phyloP scores from a whole-genome alignment of 148 eudicot species.

The Cornus florida region DNA sequence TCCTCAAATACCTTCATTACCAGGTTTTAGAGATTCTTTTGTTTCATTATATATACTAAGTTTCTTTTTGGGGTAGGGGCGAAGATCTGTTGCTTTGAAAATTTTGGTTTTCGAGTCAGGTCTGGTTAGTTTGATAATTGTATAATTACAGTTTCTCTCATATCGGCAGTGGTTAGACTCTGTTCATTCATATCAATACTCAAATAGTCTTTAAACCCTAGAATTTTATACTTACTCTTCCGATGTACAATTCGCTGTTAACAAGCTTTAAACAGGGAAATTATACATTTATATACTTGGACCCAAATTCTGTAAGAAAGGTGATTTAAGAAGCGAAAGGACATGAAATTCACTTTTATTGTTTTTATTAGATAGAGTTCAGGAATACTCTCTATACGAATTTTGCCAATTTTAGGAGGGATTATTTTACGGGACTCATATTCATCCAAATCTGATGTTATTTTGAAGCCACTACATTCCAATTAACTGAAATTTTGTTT shows the following conservation, averaged over 20 bases:
- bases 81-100: not conserved
- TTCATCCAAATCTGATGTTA: too few species aligned
- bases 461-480: too few species aligned
- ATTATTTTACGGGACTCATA: too few species aligned
- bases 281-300: too few species aligned
- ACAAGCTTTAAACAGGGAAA: not conserved
- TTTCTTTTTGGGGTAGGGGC: too few species aligned
- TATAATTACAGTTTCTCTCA: constrained; percentile 25
- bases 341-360: too few species aligned
- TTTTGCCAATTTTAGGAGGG: not conserved
- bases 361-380: too few species aligned
- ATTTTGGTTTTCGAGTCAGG: not conserved
- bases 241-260: not conserved
- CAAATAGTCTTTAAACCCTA: not conserved
- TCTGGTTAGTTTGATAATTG: not conserved
- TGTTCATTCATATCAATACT: not conserved
- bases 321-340: too few species aligned
- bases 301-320: too few species aligned
- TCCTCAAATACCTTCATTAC: too few species aligned
- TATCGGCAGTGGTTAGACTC: constrained; percentile 43
- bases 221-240: not conserved
- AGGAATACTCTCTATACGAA: too few species aligned
- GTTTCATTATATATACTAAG: not conserved
- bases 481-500: too few species aligned
- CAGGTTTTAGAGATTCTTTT: not conserved